Percentiles rank a stretch among this genome's conserved stretches.
Evolutionary conservation across 768 basidiomycete genomes (phyloP).

Genomic region (Kwoniella pini): DNA sequence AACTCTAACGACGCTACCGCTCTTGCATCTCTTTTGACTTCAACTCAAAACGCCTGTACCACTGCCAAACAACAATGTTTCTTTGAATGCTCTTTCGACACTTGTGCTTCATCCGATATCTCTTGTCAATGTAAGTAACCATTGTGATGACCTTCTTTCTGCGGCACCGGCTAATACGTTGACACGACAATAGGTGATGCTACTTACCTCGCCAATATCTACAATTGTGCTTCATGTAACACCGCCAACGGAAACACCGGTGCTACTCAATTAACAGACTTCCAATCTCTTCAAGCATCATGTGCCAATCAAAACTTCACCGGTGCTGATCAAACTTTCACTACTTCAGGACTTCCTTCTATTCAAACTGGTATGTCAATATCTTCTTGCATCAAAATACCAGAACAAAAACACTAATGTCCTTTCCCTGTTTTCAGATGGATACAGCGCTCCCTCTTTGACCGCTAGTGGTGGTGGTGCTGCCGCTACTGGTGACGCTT

Average conservation of each 20-base stretch:
- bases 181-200: slow-evolving; percentile 22
- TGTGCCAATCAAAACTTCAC: slow-evolving; percentile 53
- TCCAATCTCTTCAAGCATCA: slow-evolving; percentile 42
- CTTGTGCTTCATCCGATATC: slow-evolving; percentile 44
- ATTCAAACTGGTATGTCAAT: slow-evolving; percentile 28
- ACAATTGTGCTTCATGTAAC: slow-evolving; percentile 54
- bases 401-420: too few species aligned
- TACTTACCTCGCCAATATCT: slow-evolving; percentile 50
- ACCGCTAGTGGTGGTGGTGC: slow-evolving; percentile 47
- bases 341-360: slow-evolving; percentile 36
- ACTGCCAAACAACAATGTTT: slow-evolving; percentile 36
- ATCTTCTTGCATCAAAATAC: too few species aligned
- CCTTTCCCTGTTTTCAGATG: slow-evolving; percentile 10
- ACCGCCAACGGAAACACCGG: slow-evolving; percentile 52
- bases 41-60: slow-evolving; percentile 36
- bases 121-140: slow-evolving; percentile 50
- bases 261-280: slow-evolving; percentile 50
- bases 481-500: slow-evolving; percentile 40
- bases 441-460: slow-evolving; percentile 44
- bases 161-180: neutral
- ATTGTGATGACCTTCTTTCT: neutral
- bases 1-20: slow-evolving; percentile 42
- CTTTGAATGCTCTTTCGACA: slow-evolving; percentile 49
- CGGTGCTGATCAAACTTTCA: slow-evolving; percentile 36
- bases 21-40: slow-evolving; percentile 31